Base-by-base conservation (phyloP, 2,329 filamentous ascomycete species). In the Colletotrichum tofieldiae region DNA sequence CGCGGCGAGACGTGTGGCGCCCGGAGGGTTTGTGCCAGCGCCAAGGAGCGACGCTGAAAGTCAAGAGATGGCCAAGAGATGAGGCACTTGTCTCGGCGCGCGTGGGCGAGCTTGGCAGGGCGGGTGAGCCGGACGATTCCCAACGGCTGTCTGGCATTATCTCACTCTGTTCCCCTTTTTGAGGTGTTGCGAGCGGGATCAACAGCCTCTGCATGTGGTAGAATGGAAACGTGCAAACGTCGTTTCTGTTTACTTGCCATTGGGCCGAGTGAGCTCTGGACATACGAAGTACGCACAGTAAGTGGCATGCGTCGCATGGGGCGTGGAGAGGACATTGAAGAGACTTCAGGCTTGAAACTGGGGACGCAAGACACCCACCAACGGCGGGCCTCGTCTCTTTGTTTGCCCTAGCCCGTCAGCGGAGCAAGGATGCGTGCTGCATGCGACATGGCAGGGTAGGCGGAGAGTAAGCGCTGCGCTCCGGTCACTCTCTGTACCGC, bases 21-120 rank as follows among this genome's bases (percentile, higher is more conserved):
- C 35, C 62, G 45, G 62, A 60, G 62, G 55, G 3, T 49, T 49
- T 47, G 63, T 58, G 68, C 56, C 35, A 59, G 52, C 39, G 70
- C 70, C 65, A 71, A 66, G 70, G 20, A 39, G 35, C 37, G 41
- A 12, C 47, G 45, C n/a, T n/a, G 39, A 18, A 20, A 47, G 59
- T 51, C 18, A 51, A 62, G 43, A 65, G 61, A 71, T 66, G 67
- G 67, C 70, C 70, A 72, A 72, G 70, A 72, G 70, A 70, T 70
- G 59, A 70, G 59, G 65, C 58, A 56, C 58, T 51, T 71, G 56
- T 32, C 68, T 68, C 65, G 65, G 69, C 65, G 59, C 41, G 64
- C 29, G n/a, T 32, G 35, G 23, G n/a, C 20, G 29, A 45, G 35
- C 69, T 72, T 72, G 65, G 65, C 69, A 59, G 52, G 32, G 43